Conservation (phyloP, 2,329 filamentous ascomycete genomes). For the Epichloe elymi region DNA sequence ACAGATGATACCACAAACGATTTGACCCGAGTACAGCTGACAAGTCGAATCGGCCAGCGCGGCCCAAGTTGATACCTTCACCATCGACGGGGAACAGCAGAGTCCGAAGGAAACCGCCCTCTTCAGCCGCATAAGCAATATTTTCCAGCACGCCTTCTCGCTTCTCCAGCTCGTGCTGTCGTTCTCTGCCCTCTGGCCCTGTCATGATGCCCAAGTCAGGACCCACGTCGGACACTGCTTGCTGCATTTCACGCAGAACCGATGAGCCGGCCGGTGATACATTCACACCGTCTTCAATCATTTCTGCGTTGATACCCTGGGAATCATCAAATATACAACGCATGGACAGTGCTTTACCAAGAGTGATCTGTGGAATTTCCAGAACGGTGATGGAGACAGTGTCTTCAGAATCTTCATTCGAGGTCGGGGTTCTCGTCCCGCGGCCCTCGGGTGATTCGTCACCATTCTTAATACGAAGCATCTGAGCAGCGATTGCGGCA, state of each 20-base stretch:
- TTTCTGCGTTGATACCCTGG: slow-evolving; percentile 89
- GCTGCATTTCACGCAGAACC: slow-evolving; percentile 75
- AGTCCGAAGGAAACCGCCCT: slow-evolving; percentile 69
- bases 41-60: slow-evolving; percentile 67
- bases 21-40: slow-evolving; percentile 63
- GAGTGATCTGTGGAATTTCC: slow-evolving; percentile 64
- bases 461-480: slow-evolving; percentile 51
- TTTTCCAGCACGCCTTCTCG: slow-evolving; percentile 77
- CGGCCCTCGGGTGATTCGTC: slow-evolving; percentile 55
- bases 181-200: slow-evolving; percentile 54
- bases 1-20: slow-evolving; percentile 89
- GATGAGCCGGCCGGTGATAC: slow-evolving; percentile 63
- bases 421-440: slow-evolving; percentile 49
- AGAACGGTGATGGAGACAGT: slow-evolving; percentile 83
- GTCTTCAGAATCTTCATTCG: slow-evolving; percentile 60
- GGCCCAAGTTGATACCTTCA: slow-evolving; percentile 70
- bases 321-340: slow-evolving; percentile 85
- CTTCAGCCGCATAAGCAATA: slow-evolving; percentile 66
- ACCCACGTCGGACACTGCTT: slow-evolving; percentile 62
- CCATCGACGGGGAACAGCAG: slow-evolving; percentile 67
- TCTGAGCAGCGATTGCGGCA: slow-evolving; percentile 63
- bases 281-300: slow-evolving; percentile 90
- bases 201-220: slow-evolving; percentile 66
- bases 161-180: slow-evolving; percentile 68
- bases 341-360: slow-evolving; percentile 82